Conservation (phyloP, 2,329 filamentous ascomycete genomes). For the Paecilomyces sp. region DNA sequence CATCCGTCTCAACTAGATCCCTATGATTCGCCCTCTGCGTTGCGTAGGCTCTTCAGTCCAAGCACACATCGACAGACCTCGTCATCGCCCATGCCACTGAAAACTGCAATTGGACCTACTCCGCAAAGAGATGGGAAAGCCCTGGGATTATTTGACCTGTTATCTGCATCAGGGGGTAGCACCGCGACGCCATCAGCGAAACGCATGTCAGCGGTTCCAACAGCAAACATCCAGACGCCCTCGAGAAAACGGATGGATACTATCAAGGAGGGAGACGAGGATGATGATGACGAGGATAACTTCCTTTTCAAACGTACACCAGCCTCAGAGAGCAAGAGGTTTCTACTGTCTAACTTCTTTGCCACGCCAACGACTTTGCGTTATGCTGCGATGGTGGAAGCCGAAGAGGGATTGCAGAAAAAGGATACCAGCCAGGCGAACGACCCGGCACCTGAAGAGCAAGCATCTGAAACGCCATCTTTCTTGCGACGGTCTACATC, state of each 20-base stretch:
- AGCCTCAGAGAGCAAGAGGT: slow-evolving; percentile 36
- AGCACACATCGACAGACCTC: slow-evolving; percentile 20
- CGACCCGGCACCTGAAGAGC: slow-evolving; percentile 7
- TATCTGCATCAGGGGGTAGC: slow-evolving; percentile 34
- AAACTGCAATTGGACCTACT: slow-evolving; percentile 39
- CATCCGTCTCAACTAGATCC: slow-evolving; percentile 37
- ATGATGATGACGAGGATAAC: slow-evolving; percentile 14
- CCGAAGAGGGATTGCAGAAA: slow-evolving; percentile 15
- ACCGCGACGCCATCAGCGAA: slow-evolving; percentile 25
- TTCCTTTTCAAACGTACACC: slow-evolving; percentile 26
- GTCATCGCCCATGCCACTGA: slow-evolving; percentile 26
- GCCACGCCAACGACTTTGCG: slow-evolving; percentile 39
- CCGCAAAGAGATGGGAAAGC: slow-evolving; percentile 43
- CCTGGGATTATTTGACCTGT: slow-evolving; percentile 41
- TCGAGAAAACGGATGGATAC: slow-evolving; percentile 23
- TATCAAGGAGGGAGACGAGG: slow-evolving; percentile 20
- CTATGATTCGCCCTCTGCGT: slow-evolving; percentile 35
- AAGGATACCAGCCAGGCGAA: slow-evolving; percentile 5
- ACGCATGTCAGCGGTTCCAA: slow-evolving; percentile 17
- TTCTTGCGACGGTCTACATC: slow-evolving; percentile 33
- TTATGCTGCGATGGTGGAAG: slow-evolving; percentile 33
- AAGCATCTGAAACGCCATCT: slow-evolving; percentile 28
- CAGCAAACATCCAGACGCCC: slow-evolving; percentile 28
- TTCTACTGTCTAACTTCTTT: slow-evolving; percentile 38
- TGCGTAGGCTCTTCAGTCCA: slow-evolving; percentile 32